phyloP scores from a whole-genome alignment of 1,284 basidiomycete genomes.

The Cryptococcus sp. region DNA sequence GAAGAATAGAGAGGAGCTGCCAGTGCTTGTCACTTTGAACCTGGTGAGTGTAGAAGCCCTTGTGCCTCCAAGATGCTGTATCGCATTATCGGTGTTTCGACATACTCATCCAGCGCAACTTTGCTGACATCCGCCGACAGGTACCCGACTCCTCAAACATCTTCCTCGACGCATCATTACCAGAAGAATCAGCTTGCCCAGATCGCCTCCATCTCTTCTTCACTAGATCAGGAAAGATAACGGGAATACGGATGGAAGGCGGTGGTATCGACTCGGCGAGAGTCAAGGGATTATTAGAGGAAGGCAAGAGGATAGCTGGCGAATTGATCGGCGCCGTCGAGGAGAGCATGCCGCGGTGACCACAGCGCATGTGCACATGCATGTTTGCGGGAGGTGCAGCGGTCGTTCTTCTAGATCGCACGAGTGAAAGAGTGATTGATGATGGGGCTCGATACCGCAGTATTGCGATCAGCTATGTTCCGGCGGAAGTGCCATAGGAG shows the following conservation, averaged over 20 bases:
- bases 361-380: background rate
- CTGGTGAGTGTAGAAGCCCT: conserved; percentile 30
- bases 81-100: no score
- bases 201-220: conserved; percentile 47
- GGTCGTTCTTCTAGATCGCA: background rate
- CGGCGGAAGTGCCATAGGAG: no score
- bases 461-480: no score
- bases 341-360: conserved; percentile 13
- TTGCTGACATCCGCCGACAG: conserved; percentile 13
- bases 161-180: conserved; percentile 49
- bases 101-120: background rate
- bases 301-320: conserved; percentile 26
- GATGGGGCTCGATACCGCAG: no score
- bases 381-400: background rate
- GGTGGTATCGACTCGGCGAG: conserved; percentile 34
- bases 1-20: conserved; percentile 39
- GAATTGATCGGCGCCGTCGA: conserved; percentile 32
- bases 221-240: conserved; percentile 36
- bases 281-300: conserved; percentile 37
- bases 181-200: conserved; percentile 52
- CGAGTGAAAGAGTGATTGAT: no score
- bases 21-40: conserved; percentile 49
- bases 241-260: conserved; percentile 50
- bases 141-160: conserved; percentile 31
- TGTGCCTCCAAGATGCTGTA: background rate